Evolutionary conservation across 805 yeast genomes (phyloP), one percentile per base, ranked within the genome.

Genomic region (Schizosaccharomyces lindneri): DNA sequence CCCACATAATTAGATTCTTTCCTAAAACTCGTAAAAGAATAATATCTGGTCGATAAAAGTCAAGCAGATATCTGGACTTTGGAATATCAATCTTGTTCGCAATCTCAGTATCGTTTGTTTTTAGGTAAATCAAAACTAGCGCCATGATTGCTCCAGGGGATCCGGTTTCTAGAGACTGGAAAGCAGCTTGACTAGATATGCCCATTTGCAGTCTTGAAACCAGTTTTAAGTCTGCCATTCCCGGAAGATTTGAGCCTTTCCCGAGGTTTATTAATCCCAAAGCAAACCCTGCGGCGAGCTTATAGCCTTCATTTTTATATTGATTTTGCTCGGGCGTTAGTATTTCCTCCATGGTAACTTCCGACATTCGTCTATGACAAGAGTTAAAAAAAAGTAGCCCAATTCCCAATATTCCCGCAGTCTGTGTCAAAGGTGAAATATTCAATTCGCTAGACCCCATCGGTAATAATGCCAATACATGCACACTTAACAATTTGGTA

Each of bases 401-500:
- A 62, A 93, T 80, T 0, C 97, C 96, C 60, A 93, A 74, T 36
- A 90, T 70, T 0, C 97, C 97, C 0, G 97, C 95, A 0, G 95
- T 81, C 70, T 93, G 97, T 6, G 90, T 95, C 11, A 81, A 77
- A 1, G 81, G 73, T 1, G 86, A 80, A 6, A 94, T 95, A 70
- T 90, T 87, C 67, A 93, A 75, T 69, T 88, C 95, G 57, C 84
- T 84, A 0, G 97, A 88, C 0, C 97, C 97, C 13, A 80, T 80
- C 0, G 99, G 99, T 32, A 94, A 74, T 43, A 93, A 72, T 0
- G 97, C 96, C 15, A 85, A 88, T 15, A 93, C 86, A 70, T 93
- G 98, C 19, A 93, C 96, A 5, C 95, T 84, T 55, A 93, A 73
- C 0, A 93, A 95, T 68, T 88, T 90, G 0, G 96, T 87, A 59